Percentiles rank a stretch among this genome's conserved stretches.
These are phyloP conservation scores for Paspalum vaginatum DNA, from an alignment of 176 grass and related monocot species.

Conservation along the genomic window DNA sequence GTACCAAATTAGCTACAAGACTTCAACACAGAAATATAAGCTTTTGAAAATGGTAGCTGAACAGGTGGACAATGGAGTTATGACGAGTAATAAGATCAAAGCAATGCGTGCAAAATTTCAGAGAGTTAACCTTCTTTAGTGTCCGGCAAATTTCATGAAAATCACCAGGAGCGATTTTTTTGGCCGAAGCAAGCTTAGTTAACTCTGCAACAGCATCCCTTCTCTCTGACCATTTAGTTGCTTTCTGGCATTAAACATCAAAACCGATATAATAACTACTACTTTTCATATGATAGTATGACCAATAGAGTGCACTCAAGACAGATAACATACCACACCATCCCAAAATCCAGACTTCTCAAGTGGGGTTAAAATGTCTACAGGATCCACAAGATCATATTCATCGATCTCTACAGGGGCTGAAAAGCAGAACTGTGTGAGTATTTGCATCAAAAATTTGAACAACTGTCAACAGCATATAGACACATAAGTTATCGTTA, in stretches of 20 bases:
- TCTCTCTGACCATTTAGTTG: slow-evolving; percentile 99
- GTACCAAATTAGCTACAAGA: background rate
- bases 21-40: background rate
- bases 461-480: slow-evolving; percentile 29
- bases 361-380: slow-evolving; percentile 91
- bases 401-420: slow-evolving; percentile 87
- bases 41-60: background rate
- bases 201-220: slow-evolving; percentile 97
- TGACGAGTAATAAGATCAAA: background rate
- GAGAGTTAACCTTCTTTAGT: slow-evolving; percentile 82
- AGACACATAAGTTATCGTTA: slow-evolving; percentile 10
- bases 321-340: slow-evolving; percentile 78
- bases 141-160: slow-evolving; percentile 94
- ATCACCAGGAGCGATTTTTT: slow-evolving; percentile 92
- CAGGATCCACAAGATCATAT: slow-evolving; percentile 98
- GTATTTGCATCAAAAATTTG: slow-evolving; percentile 13
- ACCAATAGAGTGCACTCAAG: background rate
- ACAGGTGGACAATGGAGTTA: background rate
- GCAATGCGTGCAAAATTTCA: background rate
- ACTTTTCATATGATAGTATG: background rate
- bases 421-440: slow-evolving; percentile 52
- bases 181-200: slow-evolving; percentile 92
- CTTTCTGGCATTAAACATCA: slow-evolving; percentile 78
- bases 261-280: slow-evolving; percentile 26
- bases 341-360: slow-evolving; percentile 99